Percentiles rank a stretch among this genome's conserved stretches.
Conservation (phyloP, 495 filamentous ascomycete genomes). For the Penicillium riverlandense region DNA sequence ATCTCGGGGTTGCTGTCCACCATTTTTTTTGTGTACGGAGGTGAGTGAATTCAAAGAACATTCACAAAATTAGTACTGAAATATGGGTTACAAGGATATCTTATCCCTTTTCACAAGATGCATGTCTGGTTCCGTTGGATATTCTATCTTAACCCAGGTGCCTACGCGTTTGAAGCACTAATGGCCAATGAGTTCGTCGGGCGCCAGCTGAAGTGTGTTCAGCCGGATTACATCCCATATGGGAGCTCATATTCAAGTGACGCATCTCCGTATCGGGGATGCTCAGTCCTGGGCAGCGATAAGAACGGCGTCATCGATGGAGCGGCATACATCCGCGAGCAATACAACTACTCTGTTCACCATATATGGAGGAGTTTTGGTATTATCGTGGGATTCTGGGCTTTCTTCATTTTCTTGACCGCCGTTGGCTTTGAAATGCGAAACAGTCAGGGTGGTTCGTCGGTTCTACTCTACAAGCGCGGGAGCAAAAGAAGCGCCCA, state of each 20-base stretch:
- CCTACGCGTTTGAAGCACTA: conserved; percentile 79
- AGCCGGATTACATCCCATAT: conserved; percentile 55
- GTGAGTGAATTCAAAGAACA: conserved; percentile 35
- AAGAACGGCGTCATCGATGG: conserved; percentile 52
- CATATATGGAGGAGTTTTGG: conserved; percentile 78
- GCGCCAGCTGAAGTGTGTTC: conserved; percentile 74
- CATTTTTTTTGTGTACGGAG: conserved; percentile 70
- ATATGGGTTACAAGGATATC: conserved; percentile 58
- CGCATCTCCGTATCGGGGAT: conserved; percentile 57
- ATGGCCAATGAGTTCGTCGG: conserved; percentile 86
- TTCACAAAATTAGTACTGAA: conserved; percentile 47
- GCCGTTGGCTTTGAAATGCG: conserved; percentile 54
- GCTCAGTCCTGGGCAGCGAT: conserved; percentile 59
- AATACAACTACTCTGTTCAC: conserved; percentile 52
- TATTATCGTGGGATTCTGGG: conserved; percentile 67
- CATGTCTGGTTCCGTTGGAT: conserved; percentile 84
- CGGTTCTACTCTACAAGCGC: conserved; percentile 54
- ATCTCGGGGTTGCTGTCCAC: conserved; percentile 71
- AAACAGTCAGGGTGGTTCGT: conserved; percentile 56
- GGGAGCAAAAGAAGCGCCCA: conserved; percentile 29
- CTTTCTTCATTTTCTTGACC: conserved; percentile 63
- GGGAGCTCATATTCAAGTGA: conserved; percentile 52
- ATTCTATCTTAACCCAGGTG: conserved; percentile 78
- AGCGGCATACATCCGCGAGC: conserved; percentile 54
- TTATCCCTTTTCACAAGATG: conserved; percentile 70